Conservation (phyloP, 73 alveolate species). For the Paramecium bursaria region DNA sequence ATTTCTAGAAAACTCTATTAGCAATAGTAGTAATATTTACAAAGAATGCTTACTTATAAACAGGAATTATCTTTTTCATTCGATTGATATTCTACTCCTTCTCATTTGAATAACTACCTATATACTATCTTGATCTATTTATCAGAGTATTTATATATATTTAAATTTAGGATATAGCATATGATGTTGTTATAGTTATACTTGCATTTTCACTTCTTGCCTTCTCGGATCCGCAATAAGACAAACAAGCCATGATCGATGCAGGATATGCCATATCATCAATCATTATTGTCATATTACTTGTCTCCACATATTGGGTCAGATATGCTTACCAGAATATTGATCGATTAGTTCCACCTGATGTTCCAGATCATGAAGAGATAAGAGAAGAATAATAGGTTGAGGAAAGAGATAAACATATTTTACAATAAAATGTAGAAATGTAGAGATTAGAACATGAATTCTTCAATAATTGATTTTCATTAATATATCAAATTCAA, state of each 20-base stretch:
- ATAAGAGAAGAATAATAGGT: not conserved
- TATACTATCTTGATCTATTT: constrained; percentile 31
- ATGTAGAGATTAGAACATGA: constrained; percentile 47
- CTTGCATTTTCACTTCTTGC: not conserved
- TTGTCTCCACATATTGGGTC: constrained; percentile 5
- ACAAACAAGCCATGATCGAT: not conserved
- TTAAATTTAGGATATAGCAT: constrained; percentile 1
- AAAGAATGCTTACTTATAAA: not conserved
- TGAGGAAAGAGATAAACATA: constrained; percentile 1
- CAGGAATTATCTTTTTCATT: not conserved
- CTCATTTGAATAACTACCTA: constrained; percentile 24
- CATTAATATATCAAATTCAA: too few species aligned
- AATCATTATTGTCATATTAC: not conserved
- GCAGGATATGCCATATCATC: constrained; percentile 51
- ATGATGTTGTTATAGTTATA: not conserved
- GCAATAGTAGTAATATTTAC: not conserved
- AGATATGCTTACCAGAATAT: constrained; percentile 15
- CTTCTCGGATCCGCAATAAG: not conserved
- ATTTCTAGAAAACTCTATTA: not conserved
- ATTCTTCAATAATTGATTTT: not conserved
- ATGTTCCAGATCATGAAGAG: constrained; percentile 43
- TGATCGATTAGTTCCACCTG: constrained; percentile 31
- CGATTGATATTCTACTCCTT: constrained; percentile 25
- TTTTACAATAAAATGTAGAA: constrained; percentile 34
- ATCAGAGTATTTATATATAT: not conserved